These are phyloP conservation scores for Chlorella sp. DNA, from an alignment of 139 green algal genomes.

Conservation along the genomic window DNA sequence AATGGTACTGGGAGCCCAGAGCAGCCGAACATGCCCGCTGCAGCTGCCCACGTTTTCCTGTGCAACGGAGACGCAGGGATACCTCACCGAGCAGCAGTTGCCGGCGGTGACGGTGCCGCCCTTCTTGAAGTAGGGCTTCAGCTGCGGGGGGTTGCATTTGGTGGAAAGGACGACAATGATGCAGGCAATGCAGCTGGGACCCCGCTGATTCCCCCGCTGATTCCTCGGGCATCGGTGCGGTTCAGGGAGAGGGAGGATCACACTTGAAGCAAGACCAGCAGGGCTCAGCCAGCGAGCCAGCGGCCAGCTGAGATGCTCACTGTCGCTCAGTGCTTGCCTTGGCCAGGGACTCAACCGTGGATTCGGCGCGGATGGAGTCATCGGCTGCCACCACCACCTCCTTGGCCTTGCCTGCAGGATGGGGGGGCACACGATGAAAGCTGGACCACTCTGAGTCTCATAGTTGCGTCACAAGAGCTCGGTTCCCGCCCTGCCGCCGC, in stretches of 20 bases:
- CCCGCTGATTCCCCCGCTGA: too few species aligned
- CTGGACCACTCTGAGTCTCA: too few species aligned
- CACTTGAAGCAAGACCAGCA: too few species aligned
- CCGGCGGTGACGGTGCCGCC: constrained; percentile 93
- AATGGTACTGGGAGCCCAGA: background rate
- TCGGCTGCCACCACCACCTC: constrained; percentile 78
- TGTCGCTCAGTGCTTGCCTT: too few species aligned
- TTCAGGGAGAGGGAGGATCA: too few species aligned
- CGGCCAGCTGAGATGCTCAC: too few species aligned
- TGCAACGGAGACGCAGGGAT: background rate
- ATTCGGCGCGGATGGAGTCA: constrained; percentile 88
- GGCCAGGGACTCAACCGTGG: constrained; percentile 50
- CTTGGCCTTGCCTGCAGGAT: background rate
- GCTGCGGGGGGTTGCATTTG: too few species aligned
- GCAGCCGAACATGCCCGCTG: too few species aligned
- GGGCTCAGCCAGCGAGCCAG: too few species aligned
- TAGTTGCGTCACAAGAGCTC: background rate
- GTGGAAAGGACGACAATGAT: too few species aligned
- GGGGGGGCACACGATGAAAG: background rate
- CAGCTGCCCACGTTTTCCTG: background rate
- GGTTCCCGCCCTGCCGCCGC: background rate
- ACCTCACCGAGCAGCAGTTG: constrained; percentile 75
- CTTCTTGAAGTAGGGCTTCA: constrained; percentile 87
- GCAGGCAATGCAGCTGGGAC: too few species aligned
- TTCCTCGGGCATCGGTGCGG: too few species aligned